phyloP scores from a whole-genome alignment of 2,329 filamentous ascomycete genomes.

The Bertia moriformis region DNA sequence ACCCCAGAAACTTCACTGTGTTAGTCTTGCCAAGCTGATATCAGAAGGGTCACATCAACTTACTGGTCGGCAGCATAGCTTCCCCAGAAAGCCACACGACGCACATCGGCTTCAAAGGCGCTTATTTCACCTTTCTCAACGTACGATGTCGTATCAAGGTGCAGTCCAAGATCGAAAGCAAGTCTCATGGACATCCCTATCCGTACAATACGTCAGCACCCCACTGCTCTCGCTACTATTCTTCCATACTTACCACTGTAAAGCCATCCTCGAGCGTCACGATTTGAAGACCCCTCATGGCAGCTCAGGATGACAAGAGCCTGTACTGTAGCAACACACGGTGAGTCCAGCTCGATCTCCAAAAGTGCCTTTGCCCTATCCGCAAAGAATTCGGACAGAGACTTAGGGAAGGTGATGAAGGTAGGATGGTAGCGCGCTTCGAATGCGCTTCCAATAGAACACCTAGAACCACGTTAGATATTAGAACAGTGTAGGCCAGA shows the following conservation, averaged over 20 bases:
- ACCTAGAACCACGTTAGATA: conserved; percentile 7
- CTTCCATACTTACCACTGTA: conserved; percentile 20
- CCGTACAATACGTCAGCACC: no score
- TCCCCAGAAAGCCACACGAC: conserved; percentile 24
- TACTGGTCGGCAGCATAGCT: conserved; percentile 20
- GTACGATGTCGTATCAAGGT: conserved; percentile 22
- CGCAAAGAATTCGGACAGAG: conserved; percentile 21
- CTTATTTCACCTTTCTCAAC: conserved; percentile 21
- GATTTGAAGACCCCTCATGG: conserved; percentile 24
- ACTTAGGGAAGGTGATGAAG: conserved; percentile 13
- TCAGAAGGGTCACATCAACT: no score
- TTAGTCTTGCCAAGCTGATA: neutral
- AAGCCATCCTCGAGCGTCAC: conserved; percentile 28
- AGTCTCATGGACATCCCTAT: conserved; percentile 27
- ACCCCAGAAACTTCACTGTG: conserved; percentile 23
- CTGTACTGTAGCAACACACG: conserved; percentile 29
- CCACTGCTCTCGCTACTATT: no score
- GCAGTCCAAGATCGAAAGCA: conserved; percentile 25
- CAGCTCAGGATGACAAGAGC: conserved; percentile 26
- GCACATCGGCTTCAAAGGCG: conserved; percentile 19
- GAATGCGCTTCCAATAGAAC: conserved; percentile 16
- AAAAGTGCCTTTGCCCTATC: conserved; percentile 25
- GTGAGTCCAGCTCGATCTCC: conserved; percentile 29
- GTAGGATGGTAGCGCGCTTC: conserved; percentile 16
- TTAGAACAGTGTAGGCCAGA: conserved; percentile 4